phyloP scores from a whole-genome alignment of 257 asterid genomes.

The Solanum microdontum region DNA sequence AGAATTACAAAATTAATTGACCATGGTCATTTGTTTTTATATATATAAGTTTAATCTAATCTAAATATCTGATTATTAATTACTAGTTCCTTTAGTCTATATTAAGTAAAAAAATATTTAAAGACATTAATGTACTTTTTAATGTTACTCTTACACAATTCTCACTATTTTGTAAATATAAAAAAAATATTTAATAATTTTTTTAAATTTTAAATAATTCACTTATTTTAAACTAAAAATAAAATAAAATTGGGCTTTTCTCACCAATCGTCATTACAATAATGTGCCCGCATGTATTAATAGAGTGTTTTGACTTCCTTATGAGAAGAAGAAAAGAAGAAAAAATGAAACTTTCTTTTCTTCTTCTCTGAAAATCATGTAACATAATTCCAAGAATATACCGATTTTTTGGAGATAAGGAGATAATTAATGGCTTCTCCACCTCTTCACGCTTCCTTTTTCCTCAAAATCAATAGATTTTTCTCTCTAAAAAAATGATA shows the following conservation, averaged over 20 bases:
- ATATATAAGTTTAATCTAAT: too few species aligned
- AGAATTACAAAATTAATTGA: not conserved
- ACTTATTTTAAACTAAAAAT: not conserved
- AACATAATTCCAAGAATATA: not conserved
- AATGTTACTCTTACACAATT: too few species aligned
- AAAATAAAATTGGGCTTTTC: not conserved
- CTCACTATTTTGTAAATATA: not conserved
- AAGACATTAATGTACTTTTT: not conserved
- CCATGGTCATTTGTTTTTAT: not conserved
- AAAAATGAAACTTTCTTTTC: not conserved
- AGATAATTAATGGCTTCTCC: slow-evolving; percentile 13
- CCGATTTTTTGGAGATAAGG: not conserved
- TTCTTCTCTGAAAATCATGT: not conserved
- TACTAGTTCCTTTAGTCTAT: not conserved
- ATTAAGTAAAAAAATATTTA: too few species aligned
- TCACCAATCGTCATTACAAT: not conserved
- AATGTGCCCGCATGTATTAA: not conserved
- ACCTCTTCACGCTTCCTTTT: slow-evolving; percentile 18
- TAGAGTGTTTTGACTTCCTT: not conserved
- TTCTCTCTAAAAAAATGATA: not conserved
- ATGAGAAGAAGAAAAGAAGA: not conserved
- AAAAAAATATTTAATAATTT: too few species aligned
- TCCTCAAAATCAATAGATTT: slow-evolving; percentile 7
- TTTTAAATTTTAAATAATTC: not conserved
- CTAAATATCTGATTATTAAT: too few species aligned